Base-by-base conservation (phyloP, 177 flowering plant species). In the Vitis hybrid region DNA sequence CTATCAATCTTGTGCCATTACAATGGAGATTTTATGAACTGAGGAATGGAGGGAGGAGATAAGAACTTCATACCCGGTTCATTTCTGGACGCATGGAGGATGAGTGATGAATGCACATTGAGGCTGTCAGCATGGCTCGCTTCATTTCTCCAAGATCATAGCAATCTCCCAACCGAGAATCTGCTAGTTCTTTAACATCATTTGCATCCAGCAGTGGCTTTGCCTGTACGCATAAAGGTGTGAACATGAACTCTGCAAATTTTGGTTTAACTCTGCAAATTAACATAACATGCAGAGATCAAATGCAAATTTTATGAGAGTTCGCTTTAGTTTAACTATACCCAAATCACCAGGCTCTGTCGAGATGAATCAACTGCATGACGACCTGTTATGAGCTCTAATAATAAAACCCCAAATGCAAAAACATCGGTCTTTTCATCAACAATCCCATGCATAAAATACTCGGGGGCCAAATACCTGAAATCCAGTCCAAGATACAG, bases 311-410 rank as follows among this genome's bases (percentile, higher is more conserved):
- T 35, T 35, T 35, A 35, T 35, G 46, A 35, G 9, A 35, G 46
- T 35, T 35, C 46, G 0, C 7, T 35, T 35, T 5, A 35, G 46
- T 35, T 35, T 35, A 58, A 62, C 1, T 90, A 9, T 90, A 95
- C 99, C 99, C 98, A 96, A 77, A 93, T 87, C 64, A 84, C 97
- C n/a, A 96, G 98, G 88, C 98, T 96, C 74, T 90, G 94, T 48
- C 91, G 81, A 67, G 73, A 76, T 2, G 93, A 83, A 77, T 93
- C 94, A 51, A 96, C 90, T 9, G 99, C 98, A 46, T 80, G 88
- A 2, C 99, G 91, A 48, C 99, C 99, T 3, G 99, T 96, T 64
- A 96, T 83, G 70, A 96, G 82, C 87, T 93, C 99, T 58, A 96
- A 74, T 15, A 96, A 69, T 63, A 96, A 62, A 71, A 96, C 98